These are phyloP conservation scores for Saprolegnia diclina DNA, from an alignment of 352 stramenopile genomes.

Conservation along the genomic window DNA sequence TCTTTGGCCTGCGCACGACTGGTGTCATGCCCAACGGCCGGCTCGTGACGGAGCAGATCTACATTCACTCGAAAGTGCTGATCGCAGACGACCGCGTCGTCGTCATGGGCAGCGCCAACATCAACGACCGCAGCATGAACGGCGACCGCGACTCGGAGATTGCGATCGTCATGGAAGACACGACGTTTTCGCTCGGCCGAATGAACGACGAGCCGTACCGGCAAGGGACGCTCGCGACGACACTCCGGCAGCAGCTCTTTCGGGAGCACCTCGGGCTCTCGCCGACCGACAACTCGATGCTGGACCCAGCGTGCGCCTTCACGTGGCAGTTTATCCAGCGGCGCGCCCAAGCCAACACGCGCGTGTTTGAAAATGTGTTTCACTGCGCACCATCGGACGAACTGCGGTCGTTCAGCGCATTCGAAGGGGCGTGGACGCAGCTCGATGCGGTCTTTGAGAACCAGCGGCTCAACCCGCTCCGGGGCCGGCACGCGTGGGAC, in stretches of 20 bases:
- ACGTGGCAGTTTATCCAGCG: slow-evolving; percentile 62
- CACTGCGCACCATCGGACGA: slow-evolving; percentile 76
- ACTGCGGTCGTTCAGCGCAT: slow-evolving; percentile 69
- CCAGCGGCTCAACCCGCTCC: slow-evolving; percentile 76
- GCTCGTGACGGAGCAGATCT: slow-evolving; percentile 85
- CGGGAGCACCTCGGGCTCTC: slow-evolving; percentile 68
- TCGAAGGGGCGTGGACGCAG: slow-evolving; percentile 75
- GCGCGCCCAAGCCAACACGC: slow-evolving; percentile 56
- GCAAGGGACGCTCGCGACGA: slow-evolving; percentile 51
- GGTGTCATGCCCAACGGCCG: slow-evolving; percentile 72
- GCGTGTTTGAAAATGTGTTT: slow-evolving; percentile 79
- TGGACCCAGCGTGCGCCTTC: slow-evolving; percentile 51
- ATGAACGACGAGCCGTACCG: slow-evolving; percentile 73
- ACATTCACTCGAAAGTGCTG: slow-evolving; percentile 89
- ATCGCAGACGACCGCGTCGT: slow-evolving; percentile 86
- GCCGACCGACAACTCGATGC: slow-evolving; percentile 47
- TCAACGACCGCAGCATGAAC: slow-evolving; percentile 93
- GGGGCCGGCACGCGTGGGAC: slow-evolving; percentile 60
- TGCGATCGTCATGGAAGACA: slow-evolving; percentile 76
- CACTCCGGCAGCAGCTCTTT: slow-evolving; percentile 74
- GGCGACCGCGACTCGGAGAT: slow-evolving; percentile 88
- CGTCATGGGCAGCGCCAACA: slow-evolving; percentile 92
- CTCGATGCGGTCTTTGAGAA: slow-evolving; percentile 67
- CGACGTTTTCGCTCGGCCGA: slow-evolving; percentile 52
- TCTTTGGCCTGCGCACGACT: slow-evolving; percentile 81